Percentiles rank a stretch among this genome's conserved stretches.
Conservation (phyloP, 306 rosid species). For the Cotoneaster glaucophyllus region DNA sequence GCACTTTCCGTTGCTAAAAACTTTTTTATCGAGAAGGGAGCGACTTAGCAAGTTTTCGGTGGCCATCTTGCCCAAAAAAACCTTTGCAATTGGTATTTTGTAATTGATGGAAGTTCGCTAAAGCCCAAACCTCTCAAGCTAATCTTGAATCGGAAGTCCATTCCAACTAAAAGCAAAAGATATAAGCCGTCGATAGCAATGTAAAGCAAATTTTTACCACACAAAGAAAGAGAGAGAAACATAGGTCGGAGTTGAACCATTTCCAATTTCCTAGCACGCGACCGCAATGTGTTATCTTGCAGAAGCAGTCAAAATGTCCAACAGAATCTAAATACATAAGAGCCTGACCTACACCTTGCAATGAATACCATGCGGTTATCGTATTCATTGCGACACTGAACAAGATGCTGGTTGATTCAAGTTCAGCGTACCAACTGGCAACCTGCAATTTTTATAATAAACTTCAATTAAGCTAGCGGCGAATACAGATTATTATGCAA, state of each 20-base stretch:
- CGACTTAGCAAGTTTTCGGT: too few relatives aligned
- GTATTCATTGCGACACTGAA: conserved; percentile 20
- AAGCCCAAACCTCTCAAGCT: too few relatives aligned
- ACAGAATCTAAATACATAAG: not conserved
- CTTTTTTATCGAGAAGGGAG: too few relatives aligned
- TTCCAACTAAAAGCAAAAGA: too few relatives aligned
- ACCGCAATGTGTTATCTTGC: not conserved
- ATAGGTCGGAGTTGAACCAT: not conserved
- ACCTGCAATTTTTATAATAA: conserved; percentile 26
- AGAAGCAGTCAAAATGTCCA: not conserved
- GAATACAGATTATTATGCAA: not conserved
- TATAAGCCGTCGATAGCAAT: not conserved
- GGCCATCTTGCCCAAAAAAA: too few relatives aligned
- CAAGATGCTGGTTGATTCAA: conserved; percentile 10
- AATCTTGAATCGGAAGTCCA: not conserved
- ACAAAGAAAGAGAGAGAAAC: not conserved
- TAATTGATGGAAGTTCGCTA: too few relatives aligned
- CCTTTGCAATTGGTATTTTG: too few relatives aligned
- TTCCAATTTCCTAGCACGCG: not conserved
- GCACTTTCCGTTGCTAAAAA: too few relatives aligned
- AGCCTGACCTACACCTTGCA: not conserved
- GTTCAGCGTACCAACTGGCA: not conserved
- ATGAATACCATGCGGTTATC: not conserved
- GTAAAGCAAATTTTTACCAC: not conserved
- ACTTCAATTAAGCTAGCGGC: not conserved